These are phyloP conservation scores for Globisporangium uncinulatum DNA, from an alignment of 352 stramenopile genomes.

Conservation along the genomic window DNA sequence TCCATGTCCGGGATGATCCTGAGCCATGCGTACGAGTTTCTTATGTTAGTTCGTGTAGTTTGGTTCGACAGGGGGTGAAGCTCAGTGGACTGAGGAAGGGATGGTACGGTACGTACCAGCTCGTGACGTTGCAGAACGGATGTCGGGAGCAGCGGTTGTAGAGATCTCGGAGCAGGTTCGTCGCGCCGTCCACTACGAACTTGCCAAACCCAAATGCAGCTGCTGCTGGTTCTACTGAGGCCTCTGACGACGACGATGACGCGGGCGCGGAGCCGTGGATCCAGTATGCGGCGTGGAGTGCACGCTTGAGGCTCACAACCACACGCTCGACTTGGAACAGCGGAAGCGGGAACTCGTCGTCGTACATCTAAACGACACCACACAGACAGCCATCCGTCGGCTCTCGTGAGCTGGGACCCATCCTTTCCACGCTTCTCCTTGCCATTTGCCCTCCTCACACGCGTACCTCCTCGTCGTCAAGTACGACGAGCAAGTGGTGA, in stretches of 20 bases:
- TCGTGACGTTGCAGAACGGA: conserved; percentile 69
- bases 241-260: not conserved
- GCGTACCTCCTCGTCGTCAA: conserved; percentile 67
- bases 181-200: conserved; percentile 49
- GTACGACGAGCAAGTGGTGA: conserved; percentile 53
- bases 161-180: conserved; percentile 49
- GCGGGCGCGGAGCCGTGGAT: conserved; percentile 22
- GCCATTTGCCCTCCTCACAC: not conserved
- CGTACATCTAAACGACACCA: conserved; percentile 47
- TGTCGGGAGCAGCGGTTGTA: conserved; percentile 66
- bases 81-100: not conserved
- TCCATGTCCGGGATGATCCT: conserved; percentile 60
- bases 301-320: conserved; percentile 47
- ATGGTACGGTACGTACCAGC: conserved; percentile 34
- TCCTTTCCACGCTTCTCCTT: too few species aligned
- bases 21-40: not conserved
- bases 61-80: too few species aligned
- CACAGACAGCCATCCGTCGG: not conserved
- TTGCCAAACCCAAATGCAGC: conserved; percentile 33
- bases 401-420: too few species aligned
- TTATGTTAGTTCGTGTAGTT: not conserved
- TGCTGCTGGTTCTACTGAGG: too few species aligned
- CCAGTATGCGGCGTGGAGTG: conserved; percentile 56
- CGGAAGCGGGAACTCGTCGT: conserved; percentile 50
- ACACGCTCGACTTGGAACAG: conserved; percentile 64